Percentiles rank a stretch among this genome's conserved stretches.
phyloP scores from a whole-genome alignment of 805 yeast genomes.

The Candida railenensis region DNA sequence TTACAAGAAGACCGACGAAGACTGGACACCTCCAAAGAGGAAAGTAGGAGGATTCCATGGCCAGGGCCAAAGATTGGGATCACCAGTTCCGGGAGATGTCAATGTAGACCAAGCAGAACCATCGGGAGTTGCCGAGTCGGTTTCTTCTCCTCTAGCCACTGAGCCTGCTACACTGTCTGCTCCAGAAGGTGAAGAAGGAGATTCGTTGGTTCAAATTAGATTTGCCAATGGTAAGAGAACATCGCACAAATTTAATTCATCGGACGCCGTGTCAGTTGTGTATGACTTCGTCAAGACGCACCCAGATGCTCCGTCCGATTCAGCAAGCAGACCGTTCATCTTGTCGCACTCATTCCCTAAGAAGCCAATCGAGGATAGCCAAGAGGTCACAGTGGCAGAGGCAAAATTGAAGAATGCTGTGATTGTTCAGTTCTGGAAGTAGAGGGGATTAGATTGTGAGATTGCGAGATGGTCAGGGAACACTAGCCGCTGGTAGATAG shows the following conservation, averaged over 20 bases:
- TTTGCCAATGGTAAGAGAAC: constrained; percentile 77
- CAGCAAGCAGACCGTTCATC: constrained; percentile 51
- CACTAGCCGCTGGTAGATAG: too few species aligned
- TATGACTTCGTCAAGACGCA: constrained; percentile 62
- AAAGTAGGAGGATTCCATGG: constrained; percentile 71
- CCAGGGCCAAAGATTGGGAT: constrained; percentile 80
- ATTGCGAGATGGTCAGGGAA: too few species aligned
- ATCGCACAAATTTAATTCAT: constrained; percentile 60
- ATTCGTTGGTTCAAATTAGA: constrained; percentile 76
- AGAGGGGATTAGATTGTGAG: constrained; percentile 1
- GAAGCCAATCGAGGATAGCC: constrained; percentile 58
- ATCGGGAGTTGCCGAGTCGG: constrained; percentile 2
- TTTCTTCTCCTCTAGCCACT: constrained; percentile 12
- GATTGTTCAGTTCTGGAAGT: constrained; percentile 84
- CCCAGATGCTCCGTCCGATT: constrained; percentile 36
- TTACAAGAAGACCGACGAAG: constrained; percentile 77
- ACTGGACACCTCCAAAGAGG: constrained; percentile 67
- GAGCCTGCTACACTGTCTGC: constrained; percentile 18
- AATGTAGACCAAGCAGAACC: constrained; percentile 30
- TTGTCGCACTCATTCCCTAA: constrained; percentile 84
- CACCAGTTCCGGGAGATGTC: constrained; percentile 80
- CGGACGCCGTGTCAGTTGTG: constrained; percentile 62
- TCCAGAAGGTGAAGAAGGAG: constrained; percentile 47
- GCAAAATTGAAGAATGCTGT: constrained; percentile 82
- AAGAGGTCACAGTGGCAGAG: constrained; percentile 55